Percentiles rank a stretch among this genome's conserved stretches.
Evolutionary conservation across 164 flowering plant species (phyloP).

Genomic region (Nymphaea thermarum): DNA sequence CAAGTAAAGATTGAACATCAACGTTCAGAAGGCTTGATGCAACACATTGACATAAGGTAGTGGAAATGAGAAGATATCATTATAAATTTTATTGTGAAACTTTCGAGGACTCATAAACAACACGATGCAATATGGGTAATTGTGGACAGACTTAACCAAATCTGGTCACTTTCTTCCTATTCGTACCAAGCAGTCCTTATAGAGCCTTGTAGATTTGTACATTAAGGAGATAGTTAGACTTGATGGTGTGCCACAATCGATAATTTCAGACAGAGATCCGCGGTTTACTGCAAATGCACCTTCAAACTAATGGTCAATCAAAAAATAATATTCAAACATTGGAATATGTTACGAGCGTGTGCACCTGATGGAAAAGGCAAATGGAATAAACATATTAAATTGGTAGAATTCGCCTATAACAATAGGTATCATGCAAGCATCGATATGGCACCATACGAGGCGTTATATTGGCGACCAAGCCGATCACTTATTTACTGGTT

Average conservation of each 20-base stretch:
- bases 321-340: neutral
- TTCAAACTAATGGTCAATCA: conserved; percentile 4
- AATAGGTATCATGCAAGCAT: neutral
- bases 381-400: neutral
- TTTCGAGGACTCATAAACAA: neutral
- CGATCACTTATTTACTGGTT: neutral
- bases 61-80: conserved; percentile 4
- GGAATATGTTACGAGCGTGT: too few species aligned
- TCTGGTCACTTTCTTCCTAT: neutral
- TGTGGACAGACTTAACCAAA: conserved; percentile 1
- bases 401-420: neutral
- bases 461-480: neutral
- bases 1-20: neutral
- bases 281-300: neutral
- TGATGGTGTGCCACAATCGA: too few species aligned
- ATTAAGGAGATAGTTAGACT: too few species aligned
- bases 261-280: conserved; percentile 1
- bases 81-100: neutral
- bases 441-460: neutral
- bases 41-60: neutral
- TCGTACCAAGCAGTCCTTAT: neutral
- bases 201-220: too few species aligned
- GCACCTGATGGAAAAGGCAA: neutral
- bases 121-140: neutral
- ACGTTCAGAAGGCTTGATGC: neutral